A percentile compares a stretch with the other conserved stretches of the same genome.
Conservation (phyloP, 23 red algal genomes). For the Pyropia yezoensis region DNA sequence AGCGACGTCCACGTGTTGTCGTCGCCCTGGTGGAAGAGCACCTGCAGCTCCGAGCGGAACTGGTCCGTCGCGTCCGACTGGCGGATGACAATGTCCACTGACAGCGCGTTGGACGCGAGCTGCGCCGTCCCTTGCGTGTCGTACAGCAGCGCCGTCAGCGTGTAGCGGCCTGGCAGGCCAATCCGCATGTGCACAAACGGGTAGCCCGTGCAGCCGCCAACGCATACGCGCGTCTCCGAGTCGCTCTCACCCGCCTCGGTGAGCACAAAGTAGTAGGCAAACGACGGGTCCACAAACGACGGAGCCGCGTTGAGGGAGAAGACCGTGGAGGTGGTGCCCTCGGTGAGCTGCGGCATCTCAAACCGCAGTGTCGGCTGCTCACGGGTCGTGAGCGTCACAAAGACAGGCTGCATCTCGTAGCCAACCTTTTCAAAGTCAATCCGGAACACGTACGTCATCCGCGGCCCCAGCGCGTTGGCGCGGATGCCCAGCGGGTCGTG, state of each 20-base stretch:
- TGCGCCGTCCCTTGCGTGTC: conserved; percentile 56
- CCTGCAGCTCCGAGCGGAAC: conserved; percentile 1
- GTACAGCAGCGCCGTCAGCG: conserved; percentile 20
- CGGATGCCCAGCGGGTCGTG: conserved; percentile 44
- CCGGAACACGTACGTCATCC: conserved; percentile 38
- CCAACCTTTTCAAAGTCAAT: conserved; percentile 26
- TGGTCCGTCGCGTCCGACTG: conserved; percentile 5
- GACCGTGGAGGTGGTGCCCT: conserved; percentile 24
- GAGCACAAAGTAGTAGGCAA: conserved; percentile 58
- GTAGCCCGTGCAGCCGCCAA: conserved; percentile 59
- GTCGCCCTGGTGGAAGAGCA: conserved; percentile 45
- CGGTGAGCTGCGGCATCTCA: conserved; percentile 20
- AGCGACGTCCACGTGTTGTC: conserved; percentile 54
- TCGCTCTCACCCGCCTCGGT: conserved; percentile 8
- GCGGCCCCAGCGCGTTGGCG: conserved; percentile 29
- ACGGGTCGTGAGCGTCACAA: conserved; percentile 32
- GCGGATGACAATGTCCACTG: conserved; percentile 25
- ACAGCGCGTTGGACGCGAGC: conserved; percentile 16
- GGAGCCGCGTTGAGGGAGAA: conserved; percentile 48
- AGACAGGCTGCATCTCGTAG: conserved; percentile 24
- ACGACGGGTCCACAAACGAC: conserved; percentile 1
- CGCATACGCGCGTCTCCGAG: conserved; percentile 31
- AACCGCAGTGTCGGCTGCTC: conserved; percentile 26
- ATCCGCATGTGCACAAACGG: conserved; percentile 48
- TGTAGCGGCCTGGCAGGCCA: conserved; percentile 34